Base-by-base conservation (phyloP, 768 basidiomycete genomes). In the Roridomyces roridus region DNA sequence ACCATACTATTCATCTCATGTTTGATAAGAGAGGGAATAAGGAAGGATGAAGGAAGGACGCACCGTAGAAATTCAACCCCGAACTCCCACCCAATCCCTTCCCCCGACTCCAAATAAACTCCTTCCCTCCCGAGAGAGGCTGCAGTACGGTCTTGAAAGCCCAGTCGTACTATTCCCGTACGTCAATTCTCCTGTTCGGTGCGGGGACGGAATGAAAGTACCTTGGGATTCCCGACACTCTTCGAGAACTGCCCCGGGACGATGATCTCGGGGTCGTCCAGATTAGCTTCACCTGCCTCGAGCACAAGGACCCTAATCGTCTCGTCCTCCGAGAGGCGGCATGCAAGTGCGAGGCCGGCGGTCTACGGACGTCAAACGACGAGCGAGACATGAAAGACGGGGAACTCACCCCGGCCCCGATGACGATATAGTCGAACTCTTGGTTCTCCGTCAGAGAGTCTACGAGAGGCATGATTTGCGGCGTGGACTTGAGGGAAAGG, bases 331-430 rank as follows among this genome's bases (percentile, higher is more conserved):
- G 74, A 67, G 34, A 83, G 71, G 15, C 82, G 72, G 7, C 69
- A 69, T 17, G 79, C 81, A 12, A 81, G 65, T 1, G 74, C 72
- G 24, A 80, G 64, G 21, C 81, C 81, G 6, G 77, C 75, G 6
- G 72, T 69, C 69, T n/a, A n/a, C n/a, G n/a, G n/a, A n/a, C n/a
- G n/a, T n/a, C n/a, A n/a, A n/a, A n/a, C n/a, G n/a, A n/a, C n/a
- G n/a, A n/a, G n/a, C n/a, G n/a, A n/a, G n/a, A n/a, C n/a, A n/a
- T n/a, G n/a, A n/a, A n/a, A n/a, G n/a, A n/a, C n/a, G n/a, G n/a
- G n/a, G n/a, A n/a, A n/a, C n/a, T n/a, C n/a, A n/a, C n/a, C n/a
- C n/a, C n/a, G n/a, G n/a, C n/a, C n/a, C n/a, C n/a, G n/a, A n/a
- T n/a, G n/a, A n/a, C n/a, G n/a, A n/a, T n/a, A n/a, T n/a, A n/a